A percentile compares a stretch with the other conserved stretches of the same genome.
Conservation (phyloP, 192 early-diverging fungal genomes). For the Gaertneriomyces sp. region DNA sequence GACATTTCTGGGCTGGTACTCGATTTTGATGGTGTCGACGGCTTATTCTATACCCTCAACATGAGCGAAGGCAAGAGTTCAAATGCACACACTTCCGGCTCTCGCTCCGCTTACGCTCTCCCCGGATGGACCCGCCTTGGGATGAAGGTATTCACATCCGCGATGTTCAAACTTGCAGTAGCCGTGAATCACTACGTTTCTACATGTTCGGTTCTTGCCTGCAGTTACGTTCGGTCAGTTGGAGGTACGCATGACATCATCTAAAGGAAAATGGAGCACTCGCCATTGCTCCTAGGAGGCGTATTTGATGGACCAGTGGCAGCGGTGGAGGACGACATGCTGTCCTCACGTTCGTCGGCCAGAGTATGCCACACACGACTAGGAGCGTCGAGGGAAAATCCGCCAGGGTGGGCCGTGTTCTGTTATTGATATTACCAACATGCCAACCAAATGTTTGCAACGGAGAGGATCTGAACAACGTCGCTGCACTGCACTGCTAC, state of each 20-base stretch:
- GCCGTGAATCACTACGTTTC: conserved; percentile 66
- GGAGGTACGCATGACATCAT: not conserved
- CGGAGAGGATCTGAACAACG: too few species aligned
- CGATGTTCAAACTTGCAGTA: conserved; percentile 78
- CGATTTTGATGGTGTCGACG: not conserved
- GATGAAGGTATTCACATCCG: conserved; percentile 83
- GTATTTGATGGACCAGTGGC: not conserved
- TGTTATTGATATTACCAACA: too few species aligned
- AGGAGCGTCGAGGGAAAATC: too few species aligned
- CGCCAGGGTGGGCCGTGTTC: too few species aligned
- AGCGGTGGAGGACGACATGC: not conserved
- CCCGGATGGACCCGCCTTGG: conserved; percentile 45
- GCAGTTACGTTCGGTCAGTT: not conserved
- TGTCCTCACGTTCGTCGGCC: too few species aligned
- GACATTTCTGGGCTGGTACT: conserved; percentile 25
- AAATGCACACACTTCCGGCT: not conserved
- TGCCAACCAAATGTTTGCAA: too few species aligned
- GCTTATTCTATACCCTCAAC: conserved; percentile 5
- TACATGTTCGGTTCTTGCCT: conserved; percentile 3
- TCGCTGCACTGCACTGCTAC: too few species aligned
- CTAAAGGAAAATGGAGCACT: not conserved
- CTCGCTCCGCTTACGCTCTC: not conserved
- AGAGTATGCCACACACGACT: too few species aligned
- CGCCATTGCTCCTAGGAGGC: not conserved
- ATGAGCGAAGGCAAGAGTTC: not conserved